These are phyloP conservation scores for Puccinia triticina DNA, from an alignment of 1,284 basidiomycete genomes.

Conservation along the genomic window DNA sequence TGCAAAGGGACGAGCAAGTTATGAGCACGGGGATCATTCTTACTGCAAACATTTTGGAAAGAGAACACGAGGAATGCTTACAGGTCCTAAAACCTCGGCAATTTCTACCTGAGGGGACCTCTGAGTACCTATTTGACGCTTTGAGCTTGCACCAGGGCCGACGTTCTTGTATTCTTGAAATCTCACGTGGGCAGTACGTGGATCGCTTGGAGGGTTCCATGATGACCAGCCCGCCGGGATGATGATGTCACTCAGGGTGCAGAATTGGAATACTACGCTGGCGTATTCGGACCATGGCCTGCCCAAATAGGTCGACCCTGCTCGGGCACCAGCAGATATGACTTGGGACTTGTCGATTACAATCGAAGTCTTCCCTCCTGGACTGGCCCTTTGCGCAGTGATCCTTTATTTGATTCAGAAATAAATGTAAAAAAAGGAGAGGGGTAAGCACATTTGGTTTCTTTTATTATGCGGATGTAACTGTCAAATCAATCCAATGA, in stretches of 20 bases:
- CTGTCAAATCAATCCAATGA: too few species aligned
- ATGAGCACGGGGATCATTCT: too few species aligned
- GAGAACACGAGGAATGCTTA: not conserved
- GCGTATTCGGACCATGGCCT: conserved; percentile 27
- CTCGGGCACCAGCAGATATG: not conserved
- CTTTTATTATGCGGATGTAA: too few species aligned
- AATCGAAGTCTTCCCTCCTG: too few species aligned
- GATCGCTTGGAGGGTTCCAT: conserved; percentile 33
- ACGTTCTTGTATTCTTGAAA: conserved; percentile 25
- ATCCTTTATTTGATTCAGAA: too few species aligned
- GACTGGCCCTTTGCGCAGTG: too few species aligned
- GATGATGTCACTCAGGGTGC: conserved; percentile 19
- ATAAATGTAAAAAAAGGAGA: too few species aligned
- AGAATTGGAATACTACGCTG: conserved; percentile 15
- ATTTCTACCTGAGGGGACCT: not conserved
- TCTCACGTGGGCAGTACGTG: not conserved
- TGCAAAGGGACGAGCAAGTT: too few species aligned
- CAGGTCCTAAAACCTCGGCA: conserved; percentile 15
- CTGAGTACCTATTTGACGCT: not conserved
- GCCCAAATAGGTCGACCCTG: conserved; percentile 28
- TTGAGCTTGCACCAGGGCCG: not conserved
- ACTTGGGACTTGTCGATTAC: too few species aligned
- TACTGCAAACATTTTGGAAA: too few species aligned
- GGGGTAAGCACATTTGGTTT: too few species aligned
- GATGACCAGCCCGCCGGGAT: conserved; percentile 19